Conservation (phyloP, 1,284 basidiomycete genomes). For the Naganishia sp. region DNA sequence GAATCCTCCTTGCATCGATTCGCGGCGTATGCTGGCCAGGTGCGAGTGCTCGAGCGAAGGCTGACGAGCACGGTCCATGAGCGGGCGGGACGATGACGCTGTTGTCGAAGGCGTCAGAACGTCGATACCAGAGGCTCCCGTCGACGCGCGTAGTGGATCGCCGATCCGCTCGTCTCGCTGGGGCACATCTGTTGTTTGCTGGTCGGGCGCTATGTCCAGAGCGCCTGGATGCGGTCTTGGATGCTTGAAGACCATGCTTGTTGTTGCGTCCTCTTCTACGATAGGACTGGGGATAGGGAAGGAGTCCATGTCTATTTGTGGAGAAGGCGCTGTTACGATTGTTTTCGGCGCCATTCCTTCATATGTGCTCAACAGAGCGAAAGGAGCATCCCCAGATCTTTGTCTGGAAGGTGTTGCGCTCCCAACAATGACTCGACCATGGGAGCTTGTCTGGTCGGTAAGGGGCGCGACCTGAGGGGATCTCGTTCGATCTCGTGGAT, state of each 20-base stretch:
- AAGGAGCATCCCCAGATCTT: neutral
- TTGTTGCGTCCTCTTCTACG: conserved; percentile 1
- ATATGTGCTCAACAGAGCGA: conserved; percentile 12
- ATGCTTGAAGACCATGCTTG: conserved; percentile 2
- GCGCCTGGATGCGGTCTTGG: conserved; percentile 19
- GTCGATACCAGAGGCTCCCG: neutral
- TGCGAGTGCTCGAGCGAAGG: conserved; percentile 12
- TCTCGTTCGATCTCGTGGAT: conserved; percentile 17
- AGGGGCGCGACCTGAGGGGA: neutral
- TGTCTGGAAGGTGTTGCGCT: neutral
- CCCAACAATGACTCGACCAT: neutral
- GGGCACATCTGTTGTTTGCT: neutral
- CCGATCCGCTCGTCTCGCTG: neutral
- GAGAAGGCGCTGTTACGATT: conserved; percentile 19
- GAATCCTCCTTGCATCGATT: conserved; percentile 1
- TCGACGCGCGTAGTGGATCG: neutral
- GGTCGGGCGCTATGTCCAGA: conserved; percentile 16
- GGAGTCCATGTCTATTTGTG: conserved; percentile 1
- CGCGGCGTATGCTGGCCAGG: conserved; percentile 20
- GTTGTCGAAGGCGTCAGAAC: conserved; percentile 16
- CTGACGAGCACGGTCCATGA: conserved; percentile 4
- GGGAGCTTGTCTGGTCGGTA: neutral
- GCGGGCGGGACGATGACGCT: conserved; percentile 20
- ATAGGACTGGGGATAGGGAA: conserved; percentile 4
- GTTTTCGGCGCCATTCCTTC: conserved; percentile 24